These are phyloP conservation scores for Sphaceloma murrayae DNA, from an alignment of 2,329 filamentous ascomycete species.

Conservation along the genomic window DNA sequence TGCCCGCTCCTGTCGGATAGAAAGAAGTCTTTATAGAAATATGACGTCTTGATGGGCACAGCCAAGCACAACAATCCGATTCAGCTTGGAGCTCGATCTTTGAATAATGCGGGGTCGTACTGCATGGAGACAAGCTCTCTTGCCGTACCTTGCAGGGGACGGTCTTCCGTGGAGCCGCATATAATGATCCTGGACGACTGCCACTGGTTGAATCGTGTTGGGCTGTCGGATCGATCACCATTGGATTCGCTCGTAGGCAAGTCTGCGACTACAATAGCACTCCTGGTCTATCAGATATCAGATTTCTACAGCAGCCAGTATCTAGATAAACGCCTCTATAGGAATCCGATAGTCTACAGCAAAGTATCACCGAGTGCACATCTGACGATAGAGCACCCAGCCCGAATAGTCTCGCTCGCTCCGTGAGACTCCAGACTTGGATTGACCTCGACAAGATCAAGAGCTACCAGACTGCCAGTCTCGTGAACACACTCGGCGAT, in stretches of 20 bases:
- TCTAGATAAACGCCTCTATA: neutral
- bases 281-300: too few relatives aligned
- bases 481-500: slow-evolving; percentile 65
- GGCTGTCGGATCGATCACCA: too few relatives aligned
- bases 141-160: slow-evolving; percentile 8
- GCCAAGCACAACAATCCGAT: slow-evolving; percentile 9
- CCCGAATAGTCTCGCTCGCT: slow-evolving; percentile 76
- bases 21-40: neutral
- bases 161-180: slow-evolving; percentile 11
- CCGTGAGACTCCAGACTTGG: slow-evolving; percentile 45
- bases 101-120: slow-evolving; percentile 5
- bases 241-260: too few relatives aligned
- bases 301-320: neutral
- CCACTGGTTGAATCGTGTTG: neutral
- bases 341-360: slow-evolving; percentile 47
- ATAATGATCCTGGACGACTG: neutral
- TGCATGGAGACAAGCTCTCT: slow-evolving; percentile 6
- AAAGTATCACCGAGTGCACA: slow-evolving; percentile 89
- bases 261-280: too few relatives aligned
- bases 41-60: slow-evolving; percentile 8
- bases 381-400: slow-evolving; percentile 76
- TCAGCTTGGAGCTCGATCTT: slow-evolving; percentile 7
- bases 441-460: slow-evolving; percentile 50
- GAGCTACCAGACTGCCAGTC: slow-evolving; percentile 47
- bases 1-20: neutral